Conservation (phyloP, 2,329 filamentous ascomycete genomes). For the Pleurostoma richardsiae region DNA sequence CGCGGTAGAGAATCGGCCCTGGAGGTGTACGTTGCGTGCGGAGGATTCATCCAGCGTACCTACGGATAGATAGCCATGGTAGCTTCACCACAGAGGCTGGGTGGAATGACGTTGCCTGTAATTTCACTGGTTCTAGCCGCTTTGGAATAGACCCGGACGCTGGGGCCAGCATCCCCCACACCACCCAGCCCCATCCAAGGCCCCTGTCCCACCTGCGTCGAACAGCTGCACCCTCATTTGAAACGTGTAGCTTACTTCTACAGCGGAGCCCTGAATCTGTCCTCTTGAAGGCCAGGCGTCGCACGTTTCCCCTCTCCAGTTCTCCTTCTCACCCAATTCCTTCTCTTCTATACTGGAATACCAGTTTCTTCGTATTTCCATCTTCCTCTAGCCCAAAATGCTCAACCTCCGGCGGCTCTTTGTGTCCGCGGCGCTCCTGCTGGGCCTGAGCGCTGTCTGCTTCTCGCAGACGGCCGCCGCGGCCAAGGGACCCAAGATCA, state of each 20-base stretch:
- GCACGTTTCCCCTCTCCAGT: not conserved
- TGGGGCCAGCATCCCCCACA: no score
- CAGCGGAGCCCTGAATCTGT: not conserved
- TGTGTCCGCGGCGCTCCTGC: conserved; percentile 68
- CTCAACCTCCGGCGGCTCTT: conserved; percentile 67
- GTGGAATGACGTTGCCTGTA: no score
- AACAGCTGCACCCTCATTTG: not conserved
- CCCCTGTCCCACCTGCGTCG: no score
- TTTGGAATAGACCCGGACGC: no score
- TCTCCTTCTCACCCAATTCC: conserved; percentile 1
- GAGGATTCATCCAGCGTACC: no score
- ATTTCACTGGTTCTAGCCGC: no score
- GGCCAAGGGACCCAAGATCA: conserved; percentile 88
- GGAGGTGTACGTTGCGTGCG: no score
- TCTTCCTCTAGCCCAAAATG: conserved; percentile 47
- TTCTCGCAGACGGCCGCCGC: conserved; percentile 71
- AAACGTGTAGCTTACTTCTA: not conserved
- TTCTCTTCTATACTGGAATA: not conserved
- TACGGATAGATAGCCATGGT: no score
- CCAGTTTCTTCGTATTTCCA: not conserved
- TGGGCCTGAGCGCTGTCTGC: conserved; percentile 70
- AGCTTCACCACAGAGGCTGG: no score
- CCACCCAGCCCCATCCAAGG: no score
- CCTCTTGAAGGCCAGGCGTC: not conserved
- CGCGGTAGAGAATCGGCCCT: no score